These are phyloP conservation scores for Sclerotinia trifoliorum DNA, from an alignment of 2,329 filamentous ascomycete species.

Conservation along the genomic window DNA sequence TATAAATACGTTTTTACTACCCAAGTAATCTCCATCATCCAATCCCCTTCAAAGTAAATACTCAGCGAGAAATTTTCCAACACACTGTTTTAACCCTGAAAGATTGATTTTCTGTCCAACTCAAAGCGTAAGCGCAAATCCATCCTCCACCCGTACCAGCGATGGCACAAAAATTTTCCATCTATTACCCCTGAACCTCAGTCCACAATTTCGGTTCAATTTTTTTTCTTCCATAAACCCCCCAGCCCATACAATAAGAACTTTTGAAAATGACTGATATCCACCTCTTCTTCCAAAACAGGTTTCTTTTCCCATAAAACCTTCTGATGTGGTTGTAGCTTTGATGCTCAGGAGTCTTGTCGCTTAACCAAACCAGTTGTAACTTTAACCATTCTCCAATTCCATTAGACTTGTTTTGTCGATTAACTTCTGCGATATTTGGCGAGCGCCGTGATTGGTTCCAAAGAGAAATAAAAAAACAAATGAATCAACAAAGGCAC, in stretches of 20 bases:
- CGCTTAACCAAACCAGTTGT: not conserved
- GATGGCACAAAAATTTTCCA: not conserved
- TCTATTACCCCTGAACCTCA: not conserved
- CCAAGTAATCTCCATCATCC: not conserved
- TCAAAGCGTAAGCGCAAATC: not conserved
- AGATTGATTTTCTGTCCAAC: not conserved
- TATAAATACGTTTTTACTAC: not conserved
- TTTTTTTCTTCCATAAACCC: not conserved
- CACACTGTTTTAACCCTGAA: not conserved
- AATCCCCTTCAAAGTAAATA: not conserved
- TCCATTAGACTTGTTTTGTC: not conserved
- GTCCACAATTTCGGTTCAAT: not conserved
- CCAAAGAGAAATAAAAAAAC: not conserved
- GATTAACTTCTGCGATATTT: not conserved
- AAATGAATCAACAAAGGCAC: not conserved
- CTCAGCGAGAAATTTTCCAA: not conserved
- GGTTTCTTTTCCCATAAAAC: not conserved
- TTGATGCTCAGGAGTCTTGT: not conserved
- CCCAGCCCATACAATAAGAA: not conserved
- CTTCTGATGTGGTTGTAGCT: not conserved
- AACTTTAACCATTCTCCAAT: not conserved
- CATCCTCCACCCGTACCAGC: not conserved
- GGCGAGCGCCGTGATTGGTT: not conserved
- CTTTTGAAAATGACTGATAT: not conserved
- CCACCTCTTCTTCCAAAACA: not conserved